Base-by-base conservation (phyloP, 371 early-diverging fungal species). In the Saksenaea oblongispora region DNA sequence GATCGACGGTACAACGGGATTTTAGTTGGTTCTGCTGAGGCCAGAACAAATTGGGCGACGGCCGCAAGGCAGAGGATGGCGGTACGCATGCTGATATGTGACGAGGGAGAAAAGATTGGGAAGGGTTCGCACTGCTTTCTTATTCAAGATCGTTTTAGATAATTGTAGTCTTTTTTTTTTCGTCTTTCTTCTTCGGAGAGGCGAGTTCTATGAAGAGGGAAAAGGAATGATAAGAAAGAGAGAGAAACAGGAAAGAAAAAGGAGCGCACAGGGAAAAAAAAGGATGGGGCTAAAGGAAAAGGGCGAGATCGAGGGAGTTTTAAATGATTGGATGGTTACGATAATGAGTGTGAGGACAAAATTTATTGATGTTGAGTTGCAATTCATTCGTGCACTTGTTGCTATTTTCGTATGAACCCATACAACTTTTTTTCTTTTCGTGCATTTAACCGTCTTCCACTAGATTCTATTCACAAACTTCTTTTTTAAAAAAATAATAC, bases 1-100 rank as follows among this genome's bases (percentile, higher is more conserved):
- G 69, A 57, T 51, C 82, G 74, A 54, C 69, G 71, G 62, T 70
- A 78, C 28, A 81, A 73, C 55, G 82, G 82, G 51, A 81, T 72
- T 56, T 66, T 70, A 56, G 68, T 58, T 34, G 74, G 76, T 35
- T 72, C 66, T 42, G 76, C 73, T 14, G 71, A 70, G 34, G 78
- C 74, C 15, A 80, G 67, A n/a, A 75, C 75, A 36, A 80, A 57
- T 65, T 76, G 75, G 60, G 75, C 77, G 55, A 80, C 60, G 54
- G 72, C 74, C 58, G 80, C 77, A 51, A 80, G 74, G 62, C 72
- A 72, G 59, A 80, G 58, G 64, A 80, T 63, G 54, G 77, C 65
- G 22, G 73, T 47, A 64, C 75, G 75, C 80, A 80, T 80, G 41
- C 37, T 71, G 56, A 37, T 42, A 41, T 56, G 36, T 44, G 24